Conservation (phyloP, 2,329 filamentous ascomycete genomes). For the Exophiala lecanii-corni region DNA sequence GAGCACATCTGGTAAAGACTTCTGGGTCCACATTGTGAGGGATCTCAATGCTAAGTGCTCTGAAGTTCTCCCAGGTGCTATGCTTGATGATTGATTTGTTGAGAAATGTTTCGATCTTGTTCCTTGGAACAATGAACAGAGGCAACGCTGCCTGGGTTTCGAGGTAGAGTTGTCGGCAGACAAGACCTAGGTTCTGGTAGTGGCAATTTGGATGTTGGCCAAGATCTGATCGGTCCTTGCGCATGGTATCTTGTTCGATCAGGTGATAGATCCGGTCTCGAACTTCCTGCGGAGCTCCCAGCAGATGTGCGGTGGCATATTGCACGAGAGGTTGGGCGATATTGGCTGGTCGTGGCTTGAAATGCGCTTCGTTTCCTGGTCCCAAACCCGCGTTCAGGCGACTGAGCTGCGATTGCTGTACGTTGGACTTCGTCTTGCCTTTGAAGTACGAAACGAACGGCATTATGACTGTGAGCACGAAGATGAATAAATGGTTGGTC, state of each 20-base stretch:
- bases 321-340: background rate
- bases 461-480: too few relatives aligned
- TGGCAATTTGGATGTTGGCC: slow-evolving; percentile 5
- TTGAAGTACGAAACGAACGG: too few relatives aligned
- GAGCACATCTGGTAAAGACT: slow-evolving; percentile 6
- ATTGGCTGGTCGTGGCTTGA: background rate
- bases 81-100: background rate
- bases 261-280: slow-evolving; percentile 10
- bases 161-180: slow-evolving; percentile 15
- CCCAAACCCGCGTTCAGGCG: too few relatives aligned
- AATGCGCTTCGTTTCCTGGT: background rate
- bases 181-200: slow-evolving; percentile 10
- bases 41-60: slow-evolving; percentile 17
- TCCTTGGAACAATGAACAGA: slow-evolving; percentile 8
- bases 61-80: slow-evolving; percentile 4
- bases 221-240: background rate
- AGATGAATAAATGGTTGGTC: too few relatives aligned
- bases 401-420: too few relatives aligned
- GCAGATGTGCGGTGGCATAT: slow-evolving; percentile 14
- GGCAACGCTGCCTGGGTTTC: slow-evolving; percentile 6
- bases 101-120: slow-evolving; percentile 8
- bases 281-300: slow-evolving; percentile 18
- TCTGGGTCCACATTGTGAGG: slow-evolving; percentile 7
- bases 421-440: too few relatives aligned
- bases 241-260: background rate